phyloP scores from a whole-genome alignment of 2,329 filamentous ascomycete species.

The Nothopassalora personata region DNA sequence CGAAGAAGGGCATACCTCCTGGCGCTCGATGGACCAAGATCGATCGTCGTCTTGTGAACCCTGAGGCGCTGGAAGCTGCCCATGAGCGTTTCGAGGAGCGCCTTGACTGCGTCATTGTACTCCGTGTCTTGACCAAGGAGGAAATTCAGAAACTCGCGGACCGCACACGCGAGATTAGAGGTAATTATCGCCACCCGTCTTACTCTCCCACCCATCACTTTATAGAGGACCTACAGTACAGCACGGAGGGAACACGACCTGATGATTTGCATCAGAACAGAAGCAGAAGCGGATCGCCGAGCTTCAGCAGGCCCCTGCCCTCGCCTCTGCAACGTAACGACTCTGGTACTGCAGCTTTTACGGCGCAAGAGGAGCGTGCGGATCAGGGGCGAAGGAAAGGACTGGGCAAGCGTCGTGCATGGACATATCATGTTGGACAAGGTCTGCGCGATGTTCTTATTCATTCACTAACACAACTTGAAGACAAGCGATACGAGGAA shows the following conservation, averaged over 20 bases:
- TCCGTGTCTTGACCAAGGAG: conserved; percentile 78
- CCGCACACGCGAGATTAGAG: conserved; percentile 75
- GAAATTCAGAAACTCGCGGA: conserved; percentile 85
- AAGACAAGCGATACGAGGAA: conserved; percentile 31
- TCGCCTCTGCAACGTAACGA: conserved; percentile 12
- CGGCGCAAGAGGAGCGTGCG: conserved; percentile 15
- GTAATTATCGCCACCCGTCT: conserved; percentile 23
- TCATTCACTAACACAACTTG: conserved; percentile 18
- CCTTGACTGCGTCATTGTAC: conserved; percentile 88
- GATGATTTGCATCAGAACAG: neutral
- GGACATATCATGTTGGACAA: conserved; percentile 8
- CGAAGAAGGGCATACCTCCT: conserved; percentile 41
- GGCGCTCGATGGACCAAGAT: conserved; percentile 93
- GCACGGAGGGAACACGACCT: conserved; percentile 1
- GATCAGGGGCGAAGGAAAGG: conserved; percentile 8
- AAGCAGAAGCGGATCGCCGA: conserved; percentile 4
- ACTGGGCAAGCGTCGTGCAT: conserved; percentile 7
- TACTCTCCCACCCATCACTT: conserved; percentile 2
- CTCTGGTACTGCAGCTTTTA: conserved; percentile 14
- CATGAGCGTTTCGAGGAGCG: conserved; percentile 88
- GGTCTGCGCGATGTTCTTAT: conserved; percentile 7
- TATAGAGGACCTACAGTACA: neutral
- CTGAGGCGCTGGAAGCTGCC: conserved; percentile 76
- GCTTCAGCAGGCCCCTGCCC: conserved; percentile 11
- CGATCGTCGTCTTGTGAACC: conserved; percentile 80